Percentiles rank a stretch among this genome's conserved stretches.
Conservation (phyloP, 2,329 filamentous ascomycete genomes). For the Thelonectria blattea region DNA sequence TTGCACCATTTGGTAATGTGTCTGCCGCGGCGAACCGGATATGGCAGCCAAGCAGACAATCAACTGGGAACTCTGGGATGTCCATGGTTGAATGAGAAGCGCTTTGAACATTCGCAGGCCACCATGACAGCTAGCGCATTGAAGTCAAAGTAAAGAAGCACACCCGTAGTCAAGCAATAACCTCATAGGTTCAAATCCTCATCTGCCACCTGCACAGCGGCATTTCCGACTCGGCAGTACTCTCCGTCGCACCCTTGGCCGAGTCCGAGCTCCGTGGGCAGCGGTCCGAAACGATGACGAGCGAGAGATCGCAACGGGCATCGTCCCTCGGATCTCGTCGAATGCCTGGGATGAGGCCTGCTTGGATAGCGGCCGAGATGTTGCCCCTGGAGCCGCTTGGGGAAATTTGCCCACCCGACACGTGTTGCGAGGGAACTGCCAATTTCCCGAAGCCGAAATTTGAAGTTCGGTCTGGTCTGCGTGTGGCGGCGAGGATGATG, state of each 20-base stretch:
- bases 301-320: constrained; percentile 30
- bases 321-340: constrained; percentile 24
- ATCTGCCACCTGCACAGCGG: constrained; percentile 6
- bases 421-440: constrained; percentile 26
- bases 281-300: constrained; percentile 25
- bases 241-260: constrained; percentile 5
- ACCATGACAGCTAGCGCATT: constrained; percentile 25
- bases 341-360: constrained; percentile 21
- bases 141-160: background rate
- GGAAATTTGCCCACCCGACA: constrained; percentile 25
- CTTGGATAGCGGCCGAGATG: constrained; percentile 3
- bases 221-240: constrained; percentile 25
- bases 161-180: too few species aligned
- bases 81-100: constrained; percentile 12
- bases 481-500: constrained; percentile 23
- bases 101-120: constrained; percentile 28
- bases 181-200: constrained; percentile 14
- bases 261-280: constrained; percentile 21
- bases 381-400: constrained; percentile 7
- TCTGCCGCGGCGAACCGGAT: constrained; percentile 11
- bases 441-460: constrained; percentile 19
- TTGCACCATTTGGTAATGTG: background rate
- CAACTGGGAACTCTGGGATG: constrained; percentile 20
- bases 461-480: constrained; percentile 6
- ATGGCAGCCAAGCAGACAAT: constrained; percentile 25